phyloP scores from a whole-genome alignment of 352 stramenopile species.

The Plasmopara muralis region DNA sequence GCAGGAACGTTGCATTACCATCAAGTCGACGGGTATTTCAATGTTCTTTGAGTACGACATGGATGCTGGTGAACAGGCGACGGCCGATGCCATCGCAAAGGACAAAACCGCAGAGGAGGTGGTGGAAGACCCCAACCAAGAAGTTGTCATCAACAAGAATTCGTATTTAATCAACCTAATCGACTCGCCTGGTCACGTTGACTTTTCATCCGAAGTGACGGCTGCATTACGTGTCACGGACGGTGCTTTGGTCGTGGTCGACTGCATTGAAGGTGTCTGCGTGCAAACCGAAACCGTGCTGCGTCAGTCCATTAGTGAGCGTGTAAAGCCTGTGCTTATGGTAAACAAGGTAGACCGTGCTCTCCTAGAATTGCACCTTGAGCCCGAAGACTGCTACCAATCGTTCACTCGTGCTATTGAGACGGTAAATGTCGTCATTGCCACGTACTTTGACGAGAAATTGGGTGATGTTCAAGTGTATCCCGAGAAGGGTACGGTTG shows the following conservation, averaged over 20 bases:
- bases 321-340: slow-evolving; percentile 98
- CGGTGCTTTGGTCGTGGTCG: slow-evolving; percentile 98
- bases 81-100: slow-evolving; percentile 53
- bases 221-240: slow-evolving; percentile 98
- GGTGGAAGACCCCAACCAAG: slow-evolving; percentile 8
- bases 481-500: slow-evolving; percentile 96
- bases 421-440: slow-evolving; percentile 99
- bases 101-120: slow-evolving; percentile 36
- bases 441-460: slow-evolving; percentile 97
- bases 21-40: slow-evolving; percentile 99
- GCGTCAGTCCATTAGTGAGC: slow-evolving; percentile 96
- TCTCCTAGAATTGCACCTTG: slow-evolving; percentile 97
- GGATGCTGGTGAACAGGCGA: slow-evolving; percentile 86
- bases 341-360: slow-evolving; percentile 99
- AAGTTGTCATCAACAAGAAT: slow-evolving; percentile 94
- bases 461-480: slow-evolving; percentile 98
- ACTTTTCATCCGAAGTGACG: slow-evolving; percentile 99
- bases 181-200: slow-evolving; percentile 99
- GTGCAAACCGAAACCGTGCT: slow-evolving; percentile 99
- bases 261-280: slow-evolving; percentile 99
- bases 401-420: slow-evolving; percentile 98
- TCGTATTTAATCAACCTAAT: slow-evolving; percentile 99
- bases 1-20: slow-evolving; percentile 99
- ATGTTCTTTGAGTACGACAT: slow-evolving; percentile 99
- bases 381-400: slow-evolving; percentile 99